Conservation (phyloP, 1,139 yeast species). For the Kodamaea derodonti region DNA sequence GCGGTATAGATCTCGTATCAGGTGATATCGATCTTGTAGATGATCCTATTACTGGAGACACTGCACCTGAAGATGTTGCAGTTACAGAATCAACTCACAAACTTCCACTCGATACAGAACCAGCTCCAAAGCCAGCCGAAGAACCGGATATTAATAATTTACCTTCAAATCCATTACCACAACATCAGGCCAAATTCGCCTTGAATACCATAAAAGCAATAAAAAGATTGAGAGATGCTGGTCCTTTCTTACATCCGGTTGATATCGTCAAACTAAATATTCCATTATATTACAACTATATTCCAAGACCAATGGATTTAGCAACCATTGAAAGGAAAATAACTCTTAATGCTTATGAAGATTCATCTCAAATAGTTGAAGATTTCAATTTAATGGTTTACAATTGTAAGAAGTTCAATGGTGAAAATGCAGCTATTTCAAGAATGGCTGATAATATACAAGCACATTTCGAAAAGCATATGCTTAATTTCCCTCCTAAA, state of each 20-base stretch:
- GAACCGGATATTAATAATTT: slow-evolving; percentile 72
- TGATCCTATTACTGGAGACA: background rate
- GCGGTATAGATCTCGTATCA: slow-evolving; percentile 1
- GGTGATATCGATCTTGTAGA: background rate
- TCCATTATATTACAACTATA: slow-evolving; percentile 83
- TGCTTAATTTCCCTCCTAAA: slow-evolving; percentile 85
- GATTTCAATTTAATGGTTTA: slow-evolving; percentile 84
- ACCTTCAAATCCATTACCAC: slow-evolving; percentile 71
- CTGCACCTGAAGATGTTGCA: background rate
- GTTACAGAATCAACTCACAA: background rate
- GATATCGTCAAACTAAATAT: slow-evolving; percentile 84
- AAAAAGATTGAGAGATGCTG: slow-evolving; percentile 87
- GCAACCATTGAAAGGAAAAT: slow-evolving; percentile 85
- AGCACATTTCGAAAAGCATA: slow-evolving; percentile 89
- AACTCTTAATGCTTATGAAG: slow-evolving; percentile 62
- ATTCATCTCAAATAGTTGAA: slow-evolving; percentile 61
- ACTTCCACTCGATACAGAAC: slow-evolving; percentile 26
- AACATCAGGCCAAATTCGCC: slow-evolving; percentile 77
- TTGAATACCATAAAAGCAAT: slow-evolving; percentile 70
- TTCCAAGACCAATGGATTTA: slow-evolving; percentile 89
- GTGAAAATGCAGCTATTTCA: slow-evolving; percentile 76
- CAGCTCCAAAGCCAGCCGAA: slow-evolving; percentile 69
- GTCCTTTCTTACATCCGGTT: slow-evolving; percentile 86
- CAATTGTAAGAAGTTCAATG: slow-evolving; percentile 83
- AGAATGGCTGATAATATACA: slow-evolving; percentile 89